phyloP scores from a whole-genome alignment of 208 protist species.

The Porcisia hertigi region DNA sequence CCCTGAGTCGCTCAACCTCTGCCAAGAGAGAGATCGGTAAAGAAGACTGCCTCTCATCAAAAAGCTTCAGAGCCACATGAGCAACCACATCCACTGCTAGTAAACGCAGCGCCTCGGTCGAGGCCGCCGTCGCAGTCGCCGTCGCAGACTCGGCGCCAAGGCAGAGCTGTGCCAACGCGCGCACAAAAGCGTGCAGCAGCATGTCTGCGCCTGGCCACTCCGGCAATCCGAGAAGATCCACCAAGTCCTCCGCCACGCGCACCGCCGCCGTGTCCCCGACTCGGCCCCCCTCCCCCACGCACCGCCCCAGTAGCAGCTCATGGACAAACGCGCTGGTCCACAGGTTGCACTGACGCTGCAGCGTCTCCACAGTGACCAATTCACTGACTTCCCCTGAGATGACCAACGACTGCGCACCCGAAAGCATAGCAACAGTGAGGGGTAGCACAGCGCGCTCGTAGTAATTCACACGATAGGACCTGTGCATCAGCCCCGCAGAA shows the following conservation, averaged over 20 bases:
- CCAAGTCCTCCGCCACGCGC: constrained; percentile 72
- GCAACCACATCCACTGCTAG: constrained; percentile 70
- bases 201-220: constrained; percentile 79
- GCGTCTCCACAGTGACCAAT: constrained; percentile 16
- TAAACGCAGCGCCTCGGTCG: constrained; percentile 33
- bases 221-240: constrained; percentile 63
- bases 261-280: constrained; percentile 43
- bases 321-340: constrained; percentile 55
- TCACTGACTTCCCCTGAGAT: constrained; percentile 20
- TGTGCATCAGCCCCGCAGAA: constrained; percentile 42
- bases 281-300: constrained; percentile 15
- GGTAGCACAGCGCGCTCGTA: constrained; percentile 51
- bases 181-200: constrained; percentile 59
- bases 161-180: constrained; percentile 38
- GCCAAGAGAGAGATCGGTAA: constrained; percentile 19
- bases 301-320: constrained; percentile 29
- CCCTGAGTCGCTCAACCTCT: constrained; percentile 24
- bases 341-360: constrained; percentile 64
- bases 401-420: constrained; percentile 66
- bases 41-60: constrained; percentile 28
- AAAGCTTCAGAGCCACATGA: constrained; percentile 56
- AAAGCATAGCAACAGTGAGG: constrained; percentile 66
- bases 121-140: constrained; percentile 6
- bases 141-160: constrained; percentile 20
- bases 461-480: constrained; percentile 32